A percentile compares a stretch with the other conserved stretches of the same genome.
Conservation (phyloP, 1,139 yeast species). For the Petasospora rhodanensis region DNA sequence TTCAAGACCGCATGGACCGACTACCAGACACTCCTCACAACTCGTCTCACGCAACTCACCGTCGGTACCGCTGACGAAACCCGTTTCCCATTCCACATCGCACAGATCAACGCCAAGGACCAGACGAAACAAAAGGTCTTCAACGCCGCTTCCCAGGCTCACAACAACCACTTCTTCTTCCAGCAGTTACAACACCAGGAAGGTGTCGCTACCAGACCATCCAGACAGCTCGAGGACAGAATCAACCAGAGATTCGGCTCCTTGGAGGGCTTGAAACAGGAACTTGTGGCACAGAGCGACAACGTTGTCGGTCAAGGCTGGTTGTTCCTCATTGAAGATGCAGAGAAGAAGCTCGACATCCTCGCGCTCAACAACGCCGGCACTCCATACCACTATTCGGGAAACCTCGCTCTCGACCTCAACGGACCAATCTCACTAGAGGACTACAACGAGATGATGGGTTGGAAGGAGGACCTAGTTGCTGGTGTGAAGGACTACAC, state of each 20-base stretch:
- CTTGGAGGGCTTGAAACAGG: conserved; percentile 32
- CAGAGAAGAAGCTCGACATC: conserved; percentile 60
- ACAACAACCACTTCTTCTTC: conserved; percentile 86
- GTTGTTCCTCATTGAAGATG: conserved; percentile 78
- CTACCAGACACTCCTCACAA: conserved; percentile 66
- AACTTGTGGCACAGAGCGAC: conserved; percentile 40
- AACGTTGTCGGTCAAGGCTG: conserved; percentile 66
- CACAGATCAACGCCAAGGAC: conserved; percentile 67
- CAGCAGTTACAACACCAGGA: conserved; percentile 48
- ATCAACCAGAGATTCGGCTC: conserved; percentile 22
- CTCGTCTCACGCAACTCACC: conserved; percentile 68
- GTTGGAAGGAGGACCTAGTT: conserved; percentile 41
- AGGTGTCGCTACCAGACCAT: conserved; percentile 38
- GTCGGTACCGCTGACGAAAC: conserved; percentile 79
- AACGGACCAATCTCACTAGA: conserved; percentile 62
- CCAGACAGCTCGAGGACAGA: conserved; percentile 38
- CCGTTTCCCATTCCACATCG: conserved; percentile 70
- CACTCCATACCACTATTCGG: conserved; percentile 77
- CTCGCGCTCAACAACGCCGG: conserved; percentile 79
- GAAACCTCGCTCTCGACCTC: conserved; percentile 72
- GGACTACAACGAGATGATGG: conserved; percentile 44
- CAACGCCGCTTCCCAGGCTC: conserved; percentile 88
- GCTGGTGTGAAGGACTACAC: conserved; percentile 50
- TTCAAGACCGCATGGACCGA: conserved; percentile 76
- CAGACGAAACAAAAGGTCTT: conserved; percentile 67